phyloP scores from a whole-genome alignment of 2,329 filamentous ascomycete species.

The Claviceps sp. region DNA sequence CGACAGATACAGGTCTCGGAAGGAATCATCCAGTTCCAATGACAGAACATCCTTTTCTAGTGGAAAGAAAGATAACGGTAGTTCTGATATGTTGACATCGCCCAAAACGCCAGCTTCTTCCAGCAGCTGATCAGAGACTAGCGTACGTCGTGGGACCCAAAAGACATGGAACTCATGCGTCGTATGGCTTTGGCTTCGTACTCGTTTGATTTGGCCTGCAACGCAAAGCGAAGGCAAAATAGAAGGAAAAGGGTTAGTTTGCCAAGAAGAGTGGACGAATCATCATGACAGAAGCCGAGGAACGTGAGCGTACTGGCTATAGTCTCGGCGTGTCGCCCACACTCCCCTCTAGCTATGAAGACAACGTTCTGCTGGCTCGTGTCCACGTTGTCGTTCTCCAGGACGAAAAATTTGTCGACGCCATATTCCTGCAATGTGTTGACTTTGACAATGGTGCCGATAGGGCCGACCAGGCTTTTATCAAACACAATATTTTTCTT shows the following conservation, averaged over 20 bases:
- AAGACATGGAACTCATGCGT: conserved; percentile 96
- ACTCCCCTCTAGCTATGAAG: conserved; percentile 85
- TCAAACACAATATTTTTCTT: conserved; percentile 98
- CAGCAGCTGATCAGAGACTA: conserved; percentile 80
- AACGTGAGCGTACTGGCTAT: conserved; percentile 63
- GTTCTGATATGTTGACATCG: conserved; percentile 77
- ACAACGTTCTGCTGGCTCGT: conserved; percentile 89
- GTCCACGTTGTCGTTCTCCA: conserved; percentile 92
- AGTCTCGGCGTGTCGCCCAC: conserved; percentile 65
- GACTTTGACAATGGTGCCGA: conserved; percentile 88
- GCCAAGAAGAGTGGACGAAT: not conserved
- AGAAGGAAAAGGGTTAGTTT: conserved; percentile 4
- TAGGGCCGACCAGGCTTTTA: conserved; percentile 73
- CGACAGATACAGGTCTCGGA: conserved; percentile 73
- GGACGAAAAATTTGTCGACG: conserved; percentile 91
- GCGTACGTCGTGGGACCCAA: conserved; percentile 84
- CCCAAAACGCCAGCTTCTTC: conserved; percentile 89
- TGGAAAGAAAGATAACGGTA: conserved; percentile 81
- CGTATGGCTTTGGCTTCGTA: conserved; percentile 75
- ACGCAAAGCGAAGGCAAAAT: not conserved
- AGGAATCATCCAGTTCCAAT: conserved; percentile 76
- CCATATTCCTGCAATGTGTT: conserved; percentile 93
- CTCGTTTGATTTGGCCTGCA: conserved; percentile 76
- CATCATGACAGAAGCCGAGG: not conserved
- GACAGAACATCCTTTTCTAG: conserved; percentile 86